Evolutionary conservation across 345 rosid genomes (phyloP), one percentile per base, ranked within the genome.

Genomic region (Isatis tinctoria): DNA sequence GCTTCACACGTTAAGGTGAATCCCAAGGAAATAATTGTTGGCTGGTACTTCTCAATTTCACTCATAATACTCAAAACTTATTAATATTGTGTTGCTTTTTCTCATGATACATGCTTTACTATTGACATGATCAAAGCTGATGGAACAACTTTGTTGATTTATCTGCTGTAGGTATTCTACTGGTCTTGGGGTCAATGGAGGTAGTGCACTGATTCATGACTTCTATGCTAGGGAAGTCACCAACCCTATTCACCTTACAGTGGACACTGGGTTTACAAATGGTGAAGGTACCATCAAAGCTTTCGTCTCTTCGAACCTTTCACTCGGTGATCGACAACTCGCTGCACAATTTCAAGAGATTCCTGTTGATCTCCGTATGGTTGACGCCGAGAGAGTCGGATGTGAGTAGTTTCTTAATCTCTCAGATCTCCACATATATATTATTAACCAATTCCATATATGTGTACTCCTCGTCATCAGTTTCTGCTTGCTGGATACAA

Each of bases 291-390:
- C 89, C 10, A 84, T 90, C 2, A 92, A 90, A 86, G 99, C 96
- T 47, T 90, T 84, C 58, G 86, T 89, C 65, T 87, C 97, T 27
- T 83, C 83, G 16, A 87, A 85, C 77, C 82, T 96, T 80, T 77
- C 91, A 8, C 90, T 92, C 81, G 96, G 92, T n/a, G 98, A 90
- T 76, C 80, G 76, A 52, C 97, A 82, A 6, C 88, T 96, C 54
- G 98, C 96, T 56, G 97, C 96, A 35, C 98, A 92, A 52, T 96
- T 96, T 76, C 97, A 90, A 81, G 99, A 90, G 88, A 86, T 92
- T 76, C 97, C 97, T 65, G 82, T 90, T 72, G 99, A 96, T 86
- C 94, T 92, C 65, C 89, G 92, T 20, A 92, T 90, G 97, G 81
- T 85, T 62, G 98, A 95, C 76, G 99, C 98, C 27, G 99, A 89